A percentile compares a stretch with the other conserved stretches of the same genome.
phyloP scores from a whole-genome alignment of 495 filamentous ascomycete species.

The Astrothelium macrocarpum region DNA sequence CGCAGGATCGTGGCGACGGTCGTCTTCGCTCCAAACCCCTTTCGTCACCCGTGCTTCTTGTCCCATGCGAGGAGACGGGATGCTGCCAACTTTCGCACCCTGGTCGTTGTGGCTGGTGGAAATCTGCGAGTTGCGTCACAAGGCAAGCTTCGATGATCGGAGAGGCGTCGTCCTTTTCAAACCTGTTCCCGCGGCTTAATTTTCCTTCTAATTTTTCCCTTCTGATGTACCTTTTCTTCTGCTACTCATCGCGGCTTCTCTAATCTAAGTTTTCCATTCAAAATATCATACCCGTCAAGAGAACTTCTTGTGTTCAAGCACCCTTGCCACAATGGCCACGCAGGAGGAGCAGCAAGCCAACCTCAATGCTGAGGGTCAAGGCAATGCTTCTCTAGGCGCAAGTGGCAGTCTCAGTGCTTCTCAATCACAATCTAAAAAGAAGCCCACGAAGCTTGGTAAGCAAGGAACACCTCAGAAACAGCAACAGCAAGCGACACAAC shows the following conservation, averaged over 20 bases:
- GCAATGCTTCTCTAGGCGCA: slow-evolving; percentile 25
- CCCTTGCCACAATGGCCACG: slow-evolving; percentile 17
- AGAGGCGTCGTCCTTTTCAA: slow-evolving; percentile 16
- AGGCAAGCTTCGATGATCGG: slow-evolving; percentile 2
- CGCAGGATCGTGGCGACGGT: neutral
- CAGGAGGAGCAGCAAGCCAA: slow-evolving; percentile 30
- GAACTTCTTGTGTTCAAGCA: neutral
- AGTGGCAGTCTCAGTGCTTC: slow-evolving; percentile 21
- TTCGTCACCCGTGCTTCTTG: neutral
- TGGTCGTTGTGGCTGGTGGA: neutral
- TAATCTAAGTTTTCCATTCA: neutral
- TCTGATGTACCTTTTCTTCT: neutral
- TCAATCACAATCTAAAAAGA: slow-evolving; percentile 28
- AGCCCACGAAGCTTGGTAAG: slow-evolving; percentile 36
- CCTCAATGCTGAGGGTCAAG: slow-evolving; percentile 26
- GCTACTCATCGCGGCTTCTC: neutral
- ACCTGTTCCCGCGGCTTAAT: slow-evolving; percentile 20
- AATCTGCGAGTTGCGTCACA: slow-evolving; percentile 1
- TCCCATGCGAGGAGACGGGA: neutral
- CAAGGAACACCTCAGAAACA: slow-evolving; percentile 14
- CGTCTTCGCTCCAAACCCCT: neutral
- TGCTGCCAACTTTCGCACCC: slow-evolving; percentile 1
- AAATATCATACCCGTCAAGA: neutral
- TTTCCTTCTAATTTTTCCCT: slow-evolving; percentile 14
- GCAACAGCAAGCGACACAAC: slow-evolving; percentile 24